Conservation (phyloP, 768 basidiomycete genomes). For the Calocybe indica region DNA sequence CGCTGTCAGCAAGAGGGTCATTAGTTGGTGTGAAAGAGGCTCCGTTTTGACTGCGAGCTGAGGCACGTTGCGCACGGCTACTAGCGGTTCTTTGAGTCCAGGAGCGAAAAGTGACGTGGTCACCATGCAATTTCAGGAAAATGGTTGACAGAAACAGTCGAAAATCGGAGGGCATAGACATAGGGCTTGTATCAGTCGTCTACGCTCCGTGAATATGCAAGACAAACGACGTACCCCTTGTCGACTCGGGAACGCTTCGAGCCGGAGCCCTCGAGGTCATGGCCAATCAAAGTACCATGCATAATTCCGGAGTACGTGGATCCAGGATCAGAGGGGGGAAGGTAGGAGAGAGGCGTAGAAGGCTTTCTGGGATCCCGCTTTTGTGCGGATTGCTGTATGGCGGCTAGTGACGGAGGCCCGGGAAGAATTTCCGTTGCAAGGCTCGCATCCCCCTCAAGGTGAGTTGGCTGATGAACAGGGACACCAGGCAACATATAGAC, state of each 20-base stretch:
- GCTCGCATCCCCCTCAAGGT: slow-evolving; percentile 76
- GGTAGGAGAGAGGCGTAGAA: slow-evolving; percentile 63
- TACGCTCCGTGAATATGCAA: too few species aligned
- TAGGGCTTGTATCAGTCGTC: too few species aligned
- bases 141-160: slow-evolving; percentile 10
- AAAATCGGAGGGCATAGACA: slow-evolving; percentile 15
- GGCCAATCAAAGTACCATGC: slow-evolving; percentile 57
- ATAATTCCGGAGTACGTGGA: slow-evolving; percentile 80
- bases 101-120: slow-evolving; percentile 13
- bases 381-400: slow-evolving; percentile 62
- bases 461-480: slow-evolving; percentile 67
- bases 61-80: slow-evolving; percentile 69
- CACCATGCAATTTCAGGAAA: slow-evolving; percentile 15
- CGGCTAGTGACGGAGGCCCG: slow-evolving; percentile 72
- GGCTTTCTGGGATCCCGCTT: slow-evolving; percentile 83
- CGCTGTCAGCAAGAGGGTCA: slow-evolving; percentile 24
- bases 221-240: too few species aligned
- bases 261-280: slow-evolving; percentile 61
- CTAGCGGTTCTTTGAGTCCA: slow-evolving; percentile 39
- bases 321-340: slow-evolving; percentile 81
- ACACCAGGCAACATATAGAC: slow-evolving; percentile 71
- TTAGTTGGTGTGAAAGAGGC: slow-evolving; percentile 22
- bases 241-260: slow-evolving; percentile 55
- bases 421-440: slow-evolving; percentile 89
- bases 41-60: slow-evolving; percentile 58